phyloP scores from a whole-genome alignment of 441 rosid genomes.

The Omphalea diandra region DNA sequence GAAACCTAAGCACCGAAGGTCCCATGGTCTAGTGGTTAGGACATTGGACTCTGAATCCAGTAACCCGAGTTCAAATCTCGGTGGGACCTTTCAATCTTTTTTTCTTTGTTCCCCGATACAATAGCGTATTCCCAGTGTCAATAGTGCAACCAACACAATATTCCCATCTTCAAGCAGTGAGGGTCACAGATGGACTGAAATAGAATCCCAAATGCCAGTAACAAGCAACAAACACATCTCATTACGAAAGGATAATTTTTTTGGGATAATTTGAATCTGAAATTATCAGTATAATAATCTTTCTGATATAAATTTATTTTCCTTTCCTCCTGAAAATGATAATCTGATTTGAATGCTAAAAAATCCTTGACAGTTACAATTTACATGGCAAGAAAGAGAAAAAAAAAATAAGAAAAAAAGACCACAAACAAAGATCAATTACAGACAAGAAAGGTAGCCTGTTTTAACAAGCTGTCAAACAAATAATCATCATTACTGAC shows the following conservation, averaged over 20 bases:
- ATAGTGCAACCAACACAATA: too few species aligned
- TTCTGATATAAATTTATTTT: too few species aligned
- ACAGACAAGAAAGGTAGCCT: constrained; percentile 33
- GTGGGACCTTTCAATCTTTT: constrained; percentile 40
- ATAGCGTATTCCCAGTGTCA: too few species aligned
- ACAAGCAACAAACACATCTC: too few species aligned
- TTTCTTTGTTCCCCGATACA: too few species aligned
- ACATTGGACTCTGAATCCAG: constrained; percentile 68
- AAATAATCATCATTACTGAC: constrained; percentile 24
- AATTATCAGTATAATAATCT: too few species aligned
- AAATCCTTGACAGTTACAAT: constrained; percentile 28
- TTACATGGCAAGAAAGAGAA: constrained; percentile 28
- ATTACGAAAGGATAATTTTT: too few species aligned
- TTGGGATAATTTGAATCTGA: too few species aligned
- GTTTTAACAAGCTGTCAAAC: constrained; percentile 37
- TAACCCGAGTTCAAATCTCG: constrained; percentile 63
- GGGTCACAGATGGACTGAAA: too few species aligned
- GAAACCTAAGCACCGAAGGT: neutral
- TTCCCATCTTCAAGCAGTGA: too few species aligned
- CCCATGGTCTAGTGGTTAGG: constrained; percentile 62
- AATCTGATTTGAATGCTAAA: constrained; percentile 24
- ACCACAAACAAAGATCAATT: constrained; percentile 31
- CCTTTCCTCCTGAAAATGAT: constrained; percentile 7
- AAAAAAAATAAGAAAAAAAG: constrained; percentile 15
- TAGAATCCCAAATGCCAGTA: too few species aligned